Evolutionary conservation across 1,284 basidiomycete species (phyloP), one percentile per base, ranked within the genome.

Genomic region (Trametes pubescens): DNA sequence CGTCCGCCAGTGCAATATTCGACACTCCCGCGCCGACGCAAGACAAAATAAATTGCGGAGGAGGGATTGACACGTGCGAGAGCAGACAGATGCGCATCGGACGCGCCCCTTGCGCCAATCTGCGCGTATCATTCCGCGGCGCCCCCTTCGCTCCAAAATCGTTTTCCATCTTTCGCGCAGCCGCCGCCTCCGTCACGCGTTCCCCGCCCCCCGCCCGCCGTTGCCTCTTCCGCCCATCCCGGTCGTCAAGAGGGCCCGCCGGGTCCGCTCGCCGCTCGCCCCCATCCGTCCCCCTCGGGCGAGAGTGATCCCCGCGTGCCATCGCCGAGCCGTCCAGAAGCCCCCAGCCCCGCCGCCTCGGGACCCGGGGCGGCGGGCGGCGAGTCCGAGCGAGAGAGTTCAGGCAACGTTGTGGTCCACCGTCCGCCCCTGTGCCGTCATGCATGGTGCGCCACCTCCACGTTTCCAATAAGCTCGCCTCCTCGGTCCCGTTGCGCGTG

Each of bases 81-180:
- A 29, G 57, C 9, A 21, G 11, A 14, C 13, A 10, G 22, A 35
- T 16, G 40, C 22, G 24, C 8, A 16, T 55, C 44, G 54, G 6
- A 32, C 7, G 34, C 16, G 60, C 51, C 48, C 60, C 60, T 61
- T 51, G 60, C 53, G 60, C 60, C 53, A 61, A 56, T 56, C 60
- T 44, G 53, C 53, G 60, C 53, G 53, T 61, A 61, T 61, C 60
- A 61, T 48, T 61, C 60, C 60, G 60, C 60, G 60, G 60, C 60
- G 38, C 60, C 49, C 51, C 52, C 59, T 48, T 16, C 21, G 7
- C 47, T 49, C 24, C 35, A 49, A 40, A 48, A 18, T 52, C 44
- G 37, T 44, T 56, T 56, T 56, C 60, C 60, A 61, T 51, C 53
- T 21, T 46, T 26, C 51, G 10, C 51, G n/a, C 35, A n/a, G 35